Conservation (phyloP, 805 yeast species). For the Saturnispora diversa region DNA sequence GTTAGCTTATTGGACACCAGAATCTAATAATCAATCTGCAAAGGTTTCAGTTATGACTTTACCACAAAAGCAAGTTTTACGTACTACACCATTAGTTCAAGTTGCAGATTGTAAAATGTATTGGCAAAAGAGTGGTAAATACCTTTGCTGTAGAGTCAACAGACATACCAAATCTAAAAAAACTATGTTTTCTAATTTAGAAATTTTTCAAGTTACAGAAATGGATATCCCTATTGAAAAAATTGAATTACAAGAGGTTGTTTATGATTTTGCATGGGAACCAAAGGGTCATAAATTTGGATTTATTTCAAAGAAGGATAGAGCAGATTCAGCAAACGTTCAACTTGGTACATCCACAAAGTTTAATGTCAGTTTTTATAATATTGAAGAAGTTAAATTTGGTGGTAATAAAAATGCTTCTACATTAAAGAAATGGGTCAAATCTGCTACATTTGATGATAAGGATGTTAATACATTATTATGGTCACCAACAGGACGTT, state of each 20-base stretch:
- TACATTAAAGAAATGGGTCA: constrained; percentile 32
- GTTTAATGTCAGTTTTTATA: constrained; percentile 58
- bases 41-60: constrained; percentile 86
- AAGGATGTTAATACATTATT: constrained; percentile 47
- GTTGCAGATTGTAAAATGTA: constrained; percentile 83
- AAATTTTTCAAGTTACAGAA: constrained; percentile 80
- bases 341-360: constrained; percentile 63
- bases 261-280: constrained; percentile 90
- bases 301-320: constrained; percentile 58
- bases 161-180: constrained; percentile 95
- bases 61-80: constrained; percentile 71
- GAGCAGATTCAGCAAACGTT: constrained; percentile 29
- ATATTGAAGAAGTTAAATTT: constrained; percentile 56
- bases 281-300: constrained; percentile 85
- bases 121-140: constrained; percentile 88
- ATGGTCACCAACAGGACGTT: constrained; percentile 94
- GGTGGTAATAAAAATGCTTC: constrained; percentile 23
- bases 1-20: constrained; percentile 96
- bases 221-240: constrained; percentile 92
- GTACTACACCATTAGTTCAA: constrained; percentile 91
- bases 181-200: constrained; percentile 84
- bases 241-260: constrained; percentile 84
- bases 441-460: constrained; percentile 48
- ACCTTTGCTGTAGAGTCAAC: constrained; percentile 88
- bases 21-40: constrained; percentile 80